These are phyloP conservation scores for Colletotrichum sp. DNA, from an alignment of 2,329 filamentous ascomycete species.

Conservation along the genomic window DNA sequence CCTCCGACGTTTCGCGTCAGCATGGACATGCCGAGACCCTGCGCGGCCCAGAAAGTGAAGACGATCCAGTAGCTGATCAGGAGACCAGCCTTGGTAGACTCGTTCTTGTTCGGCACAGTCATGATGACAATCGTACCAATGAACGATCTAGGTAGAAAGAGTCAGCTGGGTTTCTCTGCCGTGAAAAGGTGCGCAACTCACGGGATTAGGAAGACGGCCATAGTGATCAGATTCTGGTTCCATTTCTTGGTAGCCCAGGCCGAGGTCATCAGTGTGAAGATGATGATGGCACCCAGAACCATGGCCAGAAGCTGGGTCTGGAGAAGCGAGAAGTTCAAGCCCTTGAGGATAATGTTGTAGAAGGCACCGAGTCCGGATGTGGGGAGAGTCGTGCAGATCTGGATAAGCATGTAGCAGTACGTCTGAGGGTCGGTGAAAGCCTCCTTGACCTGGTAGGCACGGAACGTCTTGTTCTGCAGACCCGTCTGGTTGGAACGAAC, in stretches of 20 bases:
- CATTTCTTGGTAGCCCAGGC: conserved; percentile 1
- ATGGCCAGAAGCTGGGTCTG: conserved; percentile 30
- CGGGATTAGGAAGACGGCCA: background rate
- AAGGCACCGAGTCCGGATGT: conserved; percentile 27
- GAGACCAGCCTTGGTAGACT: background rate
- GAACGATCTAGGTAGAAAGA: background rate
- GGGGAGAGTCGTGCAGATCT: conserved; percentile 25
- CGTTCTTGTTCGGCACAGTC: background rate
- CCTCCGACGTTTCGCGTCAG: conserved; percentile 9
- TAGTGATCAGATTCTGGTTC: conserved; percentile 22
- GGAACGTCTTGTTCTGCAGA: conserved; percentile 4
- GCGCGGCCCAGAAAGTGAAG: background rate
- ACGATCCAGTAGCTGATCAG: conserved; percentile 2
- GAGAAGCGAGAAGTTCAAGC: conserved; percentile 27
- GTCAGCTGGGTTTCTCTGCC: background rate
- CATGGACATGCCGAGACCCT: conserved; percentile 26
- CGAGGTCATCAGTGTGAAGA: conserved; percentile 3
- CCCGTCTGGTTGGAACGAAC: conserved; percentile 40
- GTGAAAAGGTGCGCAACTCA: background rate
- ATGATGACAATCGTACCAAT: conserved; percentile 5
- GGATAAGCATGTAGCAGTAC: conserved; percentile 6
- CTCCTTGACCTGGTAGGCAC: conserved; percentile 9
- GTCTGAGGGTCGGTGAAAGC: background rate
- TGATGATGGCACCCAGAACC: conserved; percentile 20
- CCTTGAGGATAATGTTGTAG: conserved; percentile 28